These are phyloP conservation scores for Chenopodium quinoa DNA, from an alignment of 148 eudicot genomes.

Conservation along the genomic window DNA sequence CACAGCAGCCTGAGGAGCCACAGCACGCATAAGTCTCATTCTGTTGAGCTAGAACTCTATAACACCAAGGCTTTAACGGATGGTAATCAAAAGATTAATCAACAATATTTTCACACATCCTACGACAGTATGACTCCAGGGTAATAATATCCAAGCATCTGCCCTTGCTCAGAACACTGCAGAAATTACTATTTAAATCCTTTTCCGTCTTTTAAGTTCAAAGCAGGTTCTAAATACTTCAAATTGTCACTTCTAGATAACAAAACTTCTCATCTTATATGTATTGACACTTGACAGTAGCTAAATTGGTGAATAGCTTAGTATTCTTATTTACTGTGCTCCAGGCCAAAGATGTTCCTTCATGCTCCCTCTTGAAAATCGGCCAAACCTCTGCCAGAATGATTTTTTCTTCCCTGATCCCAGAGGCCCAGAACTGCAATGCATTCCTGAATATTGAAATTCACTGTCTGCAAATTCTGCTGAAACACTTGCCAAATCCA, in stretches of 20 bases:
- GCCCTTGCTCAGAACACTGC: background rate
- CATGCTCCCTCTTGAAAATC: slow-evolving; percentile 57
- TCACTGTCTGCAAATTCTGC: slow-evolving; percentile 38
- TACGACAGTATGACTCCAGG: background rate
- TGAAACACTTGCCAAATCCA: slow-evolving; percentile 45
- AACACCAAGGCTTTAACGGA: background rate
- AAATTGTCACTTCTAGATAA: background rate
- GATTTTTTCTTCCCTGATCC: slow-evolving; percentile 38
- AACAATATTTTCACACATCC: background rate
- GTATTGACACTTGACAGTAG: background rate
- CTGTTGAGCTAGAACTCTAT: background rate
- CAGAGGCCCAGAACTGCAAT: slow-evolving; percentile 68
- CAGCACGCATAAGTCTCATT: background rate
- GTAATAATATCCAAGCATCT: background rate
- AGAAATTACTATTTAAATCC: background rate
- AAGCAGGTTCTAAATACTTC: background rate
- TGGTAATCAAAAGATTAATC: background rate
- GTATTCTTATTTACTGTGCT: slow-evolving; percentile 27
- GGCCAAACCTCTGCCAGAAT: slow-evolving; percentile 63
- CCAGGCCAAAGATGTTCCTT: slow-evolving; percentile 46
- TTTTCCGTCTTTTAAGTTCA: background rate
- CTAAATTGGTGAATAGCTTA: background rate
- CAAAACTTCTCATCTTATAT: background rate
- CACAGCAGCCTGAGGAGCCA: background rate
- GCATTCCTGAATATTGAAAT: slow-evolving; percentile 39